Conservation (phyloP, 1,139 yeast species). For the Kodamaea suecica region DNA sequence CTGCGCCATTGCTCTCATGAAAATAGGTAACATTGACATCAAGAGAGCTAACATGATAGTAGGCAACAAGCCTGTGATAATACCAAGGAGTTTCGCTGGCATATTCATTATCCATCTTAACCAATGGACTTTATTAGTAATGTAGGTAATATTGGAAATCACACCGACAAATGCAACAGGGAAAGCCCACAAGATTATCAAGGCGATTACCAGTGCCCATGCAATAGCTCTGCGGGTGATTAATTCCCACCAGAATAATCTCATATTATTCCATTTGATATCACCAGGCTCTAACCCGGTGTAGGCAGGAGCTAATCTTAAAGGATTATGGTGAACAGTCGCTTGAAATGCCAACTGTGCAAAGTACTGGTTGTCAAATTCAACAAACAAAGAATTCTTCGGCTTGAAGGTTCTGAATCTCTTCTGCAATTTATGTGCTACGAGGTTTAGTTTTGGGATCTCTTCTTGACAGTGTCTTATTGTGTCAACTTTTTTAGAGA, state of each 20-base stretch:
- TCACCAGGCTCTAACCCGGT: slow-evolving; percentile 64
- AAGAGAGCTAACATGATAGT: slow-evolving; percentile 76
- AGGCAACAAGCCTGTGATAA: slow-evolving; percentile 84
- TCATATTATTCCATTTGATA: slow-evolving; percentile 64
- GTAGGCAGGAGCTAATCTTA: slow-evolving; percentile 46
- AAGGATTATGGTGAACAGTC: slow-evolving; percentile 50
- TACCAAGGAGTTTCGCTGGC: slow-evolving; percentile 68
- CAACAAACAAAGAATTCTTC: slow-evolving; percentile 61
- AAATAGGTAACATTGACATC: slow-evolving; percentile 75
- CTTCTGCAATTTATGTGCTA: slow-evolving; percentile 52
- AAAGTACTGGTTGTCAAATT: slow-evolving; percentile 64
- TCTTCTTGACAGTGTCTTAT: slow-evolving; percentile 55
- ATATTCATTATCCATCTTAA: slow-evolving; percentile 66
- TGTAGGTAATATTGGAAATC: slow-evolving; percentile 74
- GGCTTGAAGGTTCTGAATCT: slow-evolving; percentile 42
- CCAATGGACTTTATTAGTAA: slow-evolving; percentile 67
- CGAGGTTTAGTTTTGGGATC: slow-evolving; percentile 52
- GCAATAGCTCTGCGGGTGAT: slow-evolving; percentile 59
- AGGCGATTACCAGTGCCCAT: slow-evolving; percentile 51
- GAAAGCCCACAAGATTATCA: slow-evolving; percentile 83
- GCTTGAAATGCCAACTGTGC: slow-evolving; percentile 73
- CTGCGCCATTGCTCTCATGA: slow-evolving; percentile 65
- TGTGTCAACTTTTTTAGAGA: slow-evolving; percentile 58
- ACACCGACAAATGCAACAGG: slow-evolving; percentile 97
- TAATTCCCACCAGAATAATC: slow-evolving; percentile 84